Conservation (phyloP, 129 eudicot genomes). For the Flaveria trinervia region DNA sequence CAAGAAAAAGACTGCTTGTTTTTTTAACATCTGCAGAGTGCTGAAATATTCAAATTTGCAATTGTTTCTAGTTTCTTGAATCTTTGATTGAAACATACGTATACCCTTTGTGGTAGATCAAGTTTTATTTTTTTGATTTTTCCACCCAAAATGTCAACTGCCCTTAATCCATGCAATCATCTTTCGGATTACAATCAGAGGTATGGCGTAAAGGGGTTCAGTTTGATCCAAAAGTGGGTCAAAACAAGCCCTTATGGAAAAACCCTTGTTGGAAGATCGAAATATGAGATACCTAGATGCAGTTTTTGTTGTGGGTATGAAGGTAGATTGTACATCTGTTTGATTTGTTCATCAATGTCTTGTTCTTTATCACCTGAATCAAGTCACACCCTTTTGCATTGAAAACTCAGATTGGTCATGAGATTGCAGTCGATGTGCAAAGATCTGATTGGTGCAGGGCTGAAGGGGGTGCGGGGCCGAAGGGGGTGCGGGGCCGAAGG, state of each 20-base stretch:
- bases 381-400: constrained; percentile 63
- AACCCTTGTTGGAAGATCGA: constrained; percentile 39
- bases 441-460: too few species aligned
- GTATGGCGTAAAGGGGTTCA: constrained; percentile 59
- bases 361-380: constrained; percentile 49
- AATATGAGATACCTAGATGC: constrained; percentile 64
- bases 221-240: constrained; percentile 51
- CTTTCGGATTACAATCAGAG: constrained; percentile 65
- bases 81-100: neutral
- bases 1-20: too few species aligned
- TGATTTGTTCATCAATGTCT: constrained; percentile 70
- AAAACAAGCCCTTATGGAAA: constrained; percentile 48
- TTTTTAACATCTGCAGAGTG: too few species aligned
- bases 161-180: constrained; percentile 68
- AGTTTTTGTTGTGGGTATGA: constrained; percentile 59
- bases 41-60: neutral
- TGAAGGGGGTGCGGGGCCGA: too few species aligned
- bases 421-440: constrained; percentile 60
- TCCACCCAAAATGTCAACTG: constrained; percentile 35
- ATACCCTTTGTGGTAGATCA: constrained; percentile 21
- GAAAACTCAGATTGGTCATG: constrained; percentile 51
- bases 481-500: too few species aligned
- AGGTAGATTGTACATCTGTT: constrained; percentile 69
- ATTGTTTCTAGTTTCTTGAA: neutral
- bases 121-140: constrained; percentile 10